Conservation (phyloP, 1,139 yeast genomes). For the Citeromyces hawaiiensis region DNA sequence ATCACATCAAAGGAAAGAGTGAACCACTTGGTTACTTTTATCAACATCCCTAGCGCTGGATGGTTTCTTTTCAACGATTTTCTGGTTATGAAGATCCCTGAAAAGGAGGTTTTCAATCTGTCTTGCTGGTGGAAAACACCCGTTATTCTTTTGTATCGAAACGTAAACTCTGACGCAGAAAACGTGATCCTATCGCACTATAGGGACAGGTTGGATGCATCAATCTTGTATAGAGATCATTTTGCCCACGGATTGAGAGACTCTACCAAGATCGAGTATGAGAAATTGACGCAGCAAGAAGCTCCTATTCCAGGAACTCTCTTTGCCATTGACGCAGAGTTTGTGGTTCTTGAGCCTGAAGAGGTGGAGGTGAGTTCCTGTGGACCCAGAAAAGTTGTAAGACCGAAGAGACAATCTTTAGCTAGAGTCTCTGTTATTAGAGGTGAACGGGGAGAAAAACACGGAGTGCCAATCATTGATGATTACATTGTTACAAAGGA, state of each 20-base stretch:
- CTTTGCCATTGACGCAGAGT: conserved; percentile 95
- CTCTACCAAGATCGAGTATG: conserved; percentile 46
- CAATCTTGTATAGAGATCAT: conserved; percentile 61
- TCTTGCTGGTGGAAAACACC: conserved; percentile 77
- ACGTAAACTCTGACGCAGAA: conserved; percentile 24
- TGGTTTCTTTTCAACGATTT: conserved; percentile 93
- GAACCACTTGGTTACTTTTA: conserved; percentile 45
- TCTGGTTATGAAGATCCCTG: conserved; percentile 66
- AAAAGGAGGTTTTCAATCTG: conserved; percentile 56
- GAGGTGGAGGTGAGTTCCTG: conserved; percentile 62
- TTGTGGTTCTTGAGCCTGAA: conserved; percentile 74
- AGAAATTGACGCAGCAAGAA: conserved; percentile 48
- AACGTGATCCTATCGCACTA: conserved; percentile 10
- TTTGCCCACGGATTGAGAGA: conserved; percentile 63
- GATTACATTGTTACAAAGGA: conserved; percentile 75
- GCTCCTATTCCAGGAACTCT: conserved; percentile 66
- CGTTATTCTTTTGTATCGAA: conserved; percentile 56
- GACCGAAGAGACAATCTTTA: conserved; percentile 65
- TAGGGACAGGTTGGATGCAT: conserved; percentile 37
- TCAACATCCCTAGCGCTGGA: conserved; percentile 11
- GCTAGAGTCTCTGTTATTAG: conserved; percentile 86
- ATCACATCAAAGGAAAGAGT: conserved; percentile 43
- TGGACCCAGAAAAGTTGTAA: conserved; percentile 49
- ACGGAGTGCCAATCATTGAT: conserved; percentile 80
- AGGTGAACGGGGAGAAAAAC: conserved; percentile 51